Conservation (phyloP, 202 grass and related monocot species). For the Setaria viridis region DNA sequence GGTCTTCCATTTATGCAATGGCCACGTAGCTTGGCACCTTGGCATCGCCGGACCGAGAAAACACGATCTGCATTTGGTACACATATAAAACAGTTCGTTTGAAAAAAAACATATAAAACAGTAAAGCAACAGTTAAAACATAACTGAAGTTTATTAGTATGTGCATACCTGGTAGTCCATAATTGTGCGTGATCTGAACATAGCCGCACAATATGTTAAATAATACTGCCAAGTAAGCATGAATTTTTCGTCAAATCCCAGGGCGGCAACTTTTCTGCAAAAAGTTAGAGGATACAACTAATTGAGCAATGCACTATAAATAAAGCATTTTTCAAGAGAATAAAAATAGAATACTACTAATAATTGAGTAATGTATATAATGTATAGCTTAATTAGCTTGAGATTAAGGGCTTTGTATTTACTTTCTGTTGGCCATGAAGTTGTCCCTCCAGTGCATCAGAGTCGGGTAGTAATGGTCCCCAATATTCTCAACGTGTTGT, state of each 20-base stretch:
- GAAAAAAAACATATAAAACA: background rate
- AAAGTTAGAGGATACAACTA: background rate
- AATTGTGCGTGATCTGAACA: constrained; percentile 70
- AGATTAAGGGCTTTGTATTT: background rate
- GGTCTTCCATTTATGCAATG: constrained; percentile 24
- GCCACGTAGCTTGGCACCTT: constrained; percentile 5
- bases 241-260: constrained; percentile 85
- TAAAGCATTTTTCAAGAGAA: background rate
- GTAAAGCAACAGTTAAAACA: background rate
- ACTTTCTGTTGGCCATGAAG: constrained; percentile 68
- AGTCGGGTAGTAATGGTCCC: constrained; percentile 74
- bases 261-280: constrained; percentile 45
- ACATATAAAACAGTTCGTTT: background rate
- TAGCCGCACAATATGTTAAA: constrained; percentile 74
- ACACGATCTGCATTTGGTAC: constrained; percentile 18
- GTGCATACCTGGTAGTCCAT: constrained; percentile 62
- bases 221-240: constrained; percentile 84
- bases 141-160: background rate
- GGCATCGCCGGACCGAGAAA: background rate
- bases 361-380: too few species aligned
- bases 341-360: too few species aligned
- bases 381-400: background rate
- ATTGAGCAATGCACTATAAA: background rate
- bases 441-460: constrained; percentile 78
- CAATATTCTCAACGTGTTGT: constrained; percentile 86